Conservation (phyloP, 148 eudicot genomes). For the Linanthus parryae region DNA sequence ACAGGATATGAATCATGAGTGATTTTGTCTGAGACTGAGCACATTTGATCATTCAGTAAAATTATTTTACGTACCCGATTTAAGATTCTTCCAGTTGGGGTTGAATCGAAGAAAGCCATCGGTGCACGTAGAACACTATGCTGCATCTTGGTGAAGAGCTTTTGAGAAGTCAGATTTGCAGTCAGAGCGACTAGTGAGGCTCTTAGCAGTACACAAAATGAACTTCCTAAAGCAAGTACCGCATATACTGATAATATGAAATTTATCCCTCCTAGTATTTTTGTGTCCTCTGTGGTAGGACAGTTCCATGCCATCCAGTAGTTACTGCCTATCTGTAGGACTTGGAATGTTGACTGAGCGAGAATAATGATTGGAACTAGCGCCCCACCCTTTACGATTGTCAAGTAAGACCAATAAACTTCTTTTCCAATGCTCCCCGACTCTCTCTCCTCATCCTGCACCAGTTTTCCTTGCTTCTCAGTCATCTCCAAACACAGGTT, state of each 20-base stretch:
- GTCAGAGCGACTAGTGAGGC: conserved; percentile 57
- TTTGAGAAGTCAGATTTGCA: conserved; percentile 65
- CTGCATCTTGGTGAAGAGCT: conserved; percentile 73
- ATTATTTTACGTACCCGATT: conserved; percentile 55
- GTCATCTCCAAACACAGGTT: conserved; percentile 50
- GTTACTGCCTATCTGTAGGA: conserved; percentile 78
- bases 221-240: conserved; percentile 66
- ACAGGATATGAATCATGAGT: too few species aligned
- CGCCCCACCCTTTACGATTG: conserved; percentile 62
- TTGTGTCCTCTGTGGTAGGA: conserved; percentile 47
- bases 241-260: conserved; percentile 55
- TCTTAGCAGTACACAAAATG: conserved; percentile 65
- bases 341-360: conserved; percentile 77
- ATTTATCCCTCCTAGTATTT: conserved; percentile 45
- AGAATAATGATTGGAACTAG: conserved; percentile 71
- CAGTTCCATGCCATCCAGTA: conserved; percentile 99
- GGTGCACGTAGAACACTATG: conserved; percentile 71
- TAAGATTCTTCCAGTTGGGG: conserved; percentile 88
- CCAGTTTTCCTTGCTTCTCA: conserved; percentile 57
- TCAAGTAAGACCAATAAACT: conserved; percentile 81
- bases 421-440: conserved; percentile 95
- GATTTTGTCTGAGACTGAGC: too few species aligned
- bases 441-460: conserved; percentile 92
- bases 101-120: conserved; percentile 96
- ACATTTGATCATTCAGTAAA: too few species aligned